Evolutionary conservation across 345 rosid species (phyloP).

Genomic region (Pelargonium nanum): DNA sequence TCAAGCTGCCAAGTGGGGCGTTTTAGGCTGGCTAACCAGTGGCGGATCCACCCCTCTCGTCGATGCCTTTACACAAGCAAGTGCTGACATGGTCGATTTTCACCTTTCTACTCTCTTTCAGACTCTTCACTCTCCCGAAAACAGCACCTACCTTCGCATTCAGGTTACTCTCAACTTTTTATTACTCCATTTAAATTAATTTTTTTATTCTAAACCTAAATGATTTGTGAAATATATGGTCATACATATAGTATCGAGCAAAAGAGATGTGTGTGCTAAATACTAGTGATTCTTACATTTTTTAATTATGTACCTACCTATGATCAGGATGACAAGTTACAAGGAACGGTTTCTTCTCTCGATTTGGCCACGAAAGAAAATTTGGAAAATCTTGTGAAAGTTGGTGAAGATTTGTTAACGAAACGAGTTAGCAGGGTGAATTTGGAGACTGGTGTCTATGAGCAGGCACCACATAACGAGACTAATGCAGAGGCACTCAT

Average conservation of each 20-base stretch:
- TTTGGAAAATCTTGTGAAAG: conserved; percentile 30
- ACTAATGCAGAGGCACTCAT: conserved; percentile 37
- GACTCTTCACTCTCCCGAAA: conserved; percentile 11
- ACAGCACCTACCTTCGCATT: conserved; percentile 19
- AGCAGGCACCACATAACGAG: conserved; percentile 11
- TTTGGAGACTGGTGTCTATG: conserved; percentile 31
- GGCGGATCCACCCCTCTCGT: conserved; percentile 13
- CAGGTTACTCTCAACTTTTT: conserved; percentile 12
- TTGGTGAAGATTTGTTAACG: conserved; percentile 39
- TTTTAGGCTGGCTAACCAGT: conserved; percentile 19
- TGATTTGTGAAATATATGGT: too few relatives aligned
- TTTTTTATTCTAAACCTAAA: too few relatives aligned
- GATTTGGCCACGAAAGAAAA: conserved; percentile 47
- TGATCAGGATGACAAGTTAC: conserved; percentile 37
- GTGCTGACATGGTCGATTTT: conserved; percentile 21
- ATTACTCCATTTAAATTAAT: too few relatives aligned
- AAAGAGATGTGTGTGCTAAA: too few relatives aligned
- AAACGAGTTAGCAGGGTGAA: conserved; percentile 43
- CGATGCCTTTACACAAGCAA: conserved; percentile 19
- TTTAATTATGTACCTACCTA: background rate
- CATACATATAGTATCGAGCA: too few relatives aligned
- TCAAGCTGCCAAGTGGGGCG: conserved; percentile 24
- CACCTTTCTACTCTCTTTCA: conserved; percentile 19
- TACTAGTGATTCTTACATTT: too few relatives aligned
- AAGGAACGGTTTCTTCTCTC: conserved; percentile 27